Percentiles rank a stretch among this genome's conserved stretches.
Conservation (phyloP, 2,329 filamentous ascomycete species). For the Daldinia sp. region DNA sequence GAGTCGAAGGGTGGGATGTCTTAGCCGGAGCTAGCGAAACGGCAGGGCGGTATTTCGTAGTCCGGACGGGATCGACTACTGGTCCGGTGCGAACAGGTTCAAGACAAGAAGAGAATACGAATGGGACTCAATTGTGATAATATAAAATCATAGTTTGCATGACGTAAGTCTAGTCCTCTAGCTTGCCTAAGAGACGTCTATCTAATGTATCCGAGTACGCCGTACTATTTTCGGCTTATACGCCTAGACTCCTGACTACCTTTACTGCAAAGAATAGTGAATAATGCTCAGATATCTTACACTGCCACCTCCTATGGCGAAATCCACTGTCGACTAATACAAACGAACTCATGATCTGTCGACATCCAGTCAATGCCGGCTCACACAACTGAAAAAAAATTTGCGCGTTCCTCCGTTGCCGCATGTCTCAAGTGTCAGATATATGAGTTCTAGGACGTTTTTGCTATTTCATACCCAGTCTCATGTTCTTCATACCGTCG, state of each 20-base stretch:
- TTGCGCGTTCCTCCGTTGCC: not conserved
- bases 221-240: not conserved
- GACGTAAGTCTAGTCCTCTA: slow-evolving; percentile 13
- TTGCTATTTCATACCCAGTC: slow-evolving; percentile 11
- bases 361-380: not conserved
- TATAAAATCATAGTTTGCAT: not conserved
- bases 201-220: not conserved
- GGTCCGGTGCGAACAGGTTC: not conserved
- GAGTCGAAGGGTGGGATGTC: slow-evolving; percentile 74
- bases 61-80: slow-evolving; percentile 61
- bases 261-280: slow-evolving; percentile 10
- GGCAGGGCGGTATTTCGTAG: slow-evolving; percentile 78
- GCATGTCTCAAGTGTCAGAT: not conserved
- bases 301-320: slow-evolving; percentile 5
- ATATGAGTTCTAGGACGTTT: slow-evolving; percentile 3
- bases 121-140: slow-evolving; percentile 6
- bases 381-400: slow-evolving; percentile 2
- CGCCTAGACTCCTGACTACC: not conserved
- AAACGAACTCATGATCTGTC: not conserved
- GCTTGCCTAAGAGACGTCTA: no score
- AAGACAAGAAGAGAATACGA: slow-evolving; percentile 10
- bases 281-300: slow-evolving; percentile 20
- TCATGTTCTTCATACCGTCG: slow-evolving; percentile 11
- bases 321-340: not conserved
- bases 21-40: slow-evolving; percentile 71